A percentile compares a stretch with the other conserved stretches of the same genome.
These are phyloP conservation scores for Zasmidium citrigriseum DNA, from an alignment of 2,329 filamentous ascomycete genomes.

Conservation along the genomic window DNA sequence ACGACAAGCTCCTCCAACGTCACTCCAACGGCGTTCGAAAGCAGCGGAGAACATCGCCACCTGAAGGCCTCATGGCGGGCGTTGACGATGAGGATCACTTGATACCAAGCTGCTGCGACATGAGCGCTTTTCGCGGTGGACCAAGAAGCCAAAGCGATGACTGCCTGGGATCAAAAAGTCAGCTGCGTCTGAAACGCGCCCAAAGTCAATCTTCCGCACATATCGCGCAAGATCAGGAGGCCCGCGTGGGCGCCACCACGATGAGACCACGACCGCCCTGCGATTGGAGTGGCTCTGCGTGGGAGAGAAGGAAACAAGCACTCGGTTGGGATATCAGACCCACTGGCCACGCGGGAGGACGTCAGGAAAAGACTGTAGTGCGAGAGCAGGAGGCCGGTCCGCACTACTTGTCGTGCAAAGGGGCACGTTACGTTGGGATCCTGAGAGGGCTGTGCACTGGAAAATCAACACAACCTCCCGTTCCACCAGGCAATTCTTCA, in stretches of 20 bases:
- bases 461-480: no score
- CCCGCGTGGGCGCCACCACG: not conserved
- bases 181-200: no score
- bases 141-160: not conserved
- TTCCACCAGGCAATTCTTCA: no score
- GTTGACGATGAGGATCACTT: not conserved
- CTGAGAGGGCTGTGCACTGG: no score
- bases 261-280: not conserved
- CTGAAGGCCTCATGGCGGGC: not conserved
- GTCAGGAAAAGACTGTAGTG: no score
- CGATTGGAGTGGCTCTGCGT: not conserved
- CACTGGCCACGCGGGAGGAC: not conserved
- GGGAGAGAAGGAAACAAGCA: not conserved
- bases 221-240: no score
- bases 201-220: not conserved
- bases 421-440: no score
- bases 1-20: not conserved
- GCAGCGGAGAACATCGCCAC: not conserved
- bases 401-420: no score
- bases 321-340: not conserved
- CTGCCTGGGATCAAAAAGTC: not conserved
- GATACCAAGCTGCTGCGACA: not conserved
- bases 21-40: not conserved
- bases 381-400: no score
- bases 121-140: not conserved